Base-by-base conservation (phyloP, 495 filamentous ascomycete genomes). In the Pyrenula massariospora region DNA sequence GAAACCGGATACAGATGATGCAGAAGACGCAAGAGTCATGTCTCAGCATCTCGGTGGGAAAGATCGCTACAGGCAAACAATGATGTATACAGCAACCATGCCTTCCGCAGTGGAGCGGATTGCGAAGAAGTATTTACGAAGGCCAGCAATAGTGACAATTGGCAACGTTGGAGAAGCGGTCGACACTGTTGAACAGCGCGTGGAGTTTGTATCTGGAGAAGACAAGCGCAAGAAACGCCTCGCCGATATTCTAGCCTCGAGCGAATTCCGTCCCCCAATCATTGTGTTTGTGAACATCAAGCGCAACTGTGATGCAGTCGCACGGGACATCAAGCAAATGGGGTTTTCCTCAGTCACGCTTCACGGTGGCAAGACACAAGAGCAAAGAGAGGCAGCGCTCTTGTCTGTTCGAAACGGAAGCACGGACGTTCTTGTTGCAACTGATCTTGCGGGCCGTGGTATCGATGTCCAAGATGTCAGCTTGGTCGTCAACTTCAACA, bases 21-120 rank as follows among this genome's bases (percentile, higher is more conserved):
- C 94, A 24, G 93, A 98, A 69, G 80, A 97, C 67, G 78, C 91
- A 0, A 71, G 78, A 51, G 81, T 84, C 2, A 97, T 97, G 94
- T 86, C 79, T 57, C 83, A 83, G 48, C 88, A 89, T 57, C 71
- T 94, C 1, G 85, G 86, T 47, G 85, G 87, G 25, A 88, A 89
- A 65, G 87, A 95, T 65, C 81, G 88, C 15, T 99, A 97, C 71
- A 75, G 93, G 55, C 94, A 99, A 69, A 99, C 93, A 1, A 99
- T 99, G 93, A 99, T 99, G 93, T 99, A 97, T 80, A 99, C 94
- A 56, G 93, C 93, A 11, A 99, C 93, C 24, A 99, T 99, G 93
- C 91, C 94, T 2, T 70, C 84, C 1, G 85, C 90, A 5, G 89
- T 99, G 50, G 94, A 97, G 65, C 88, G 91, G 58, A 97, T 99